Evolutionary conservation across 345 rosid genomes (phyloP).

Genomic region (Corchorus olitorius): DNA sequence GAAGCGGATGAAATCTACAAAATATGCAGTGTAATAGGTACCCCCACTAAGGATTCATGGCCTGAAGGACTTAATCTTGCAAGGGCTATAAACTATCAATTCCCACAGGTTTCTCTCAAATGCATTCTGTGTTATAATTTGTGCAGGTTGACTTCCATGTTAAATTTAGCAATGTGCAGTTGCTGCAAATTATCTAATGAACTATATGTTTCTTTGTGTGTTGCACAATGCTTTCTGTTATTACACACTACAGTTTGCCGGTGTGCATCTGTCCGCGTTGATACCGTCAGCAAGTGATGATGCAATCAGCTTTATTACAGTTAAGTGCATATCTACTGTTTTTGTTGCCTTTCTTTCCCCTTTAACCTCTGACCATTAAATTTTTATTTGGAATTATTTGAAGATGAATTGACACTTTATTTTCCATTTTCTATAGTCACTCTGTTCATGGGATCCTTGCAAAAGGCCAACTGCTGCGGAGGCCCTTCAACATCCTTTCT

Average conservation of each 20-base stretch:
- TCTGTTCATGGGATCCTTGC: slow-evolving; percentile 97
- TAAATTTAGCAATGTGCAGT: neutral
- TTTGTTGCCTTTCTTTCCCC: neutral
- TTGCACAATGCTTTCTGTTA: neutral
- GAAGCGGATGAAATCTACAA: slow-evolving; percentile 96
- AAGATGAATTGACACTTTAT: neutral
- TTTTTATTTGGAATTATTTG: neutral
- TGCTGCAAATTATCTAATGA: neutral
- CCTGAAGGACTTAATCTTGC: slow-evolving; percentile 88
- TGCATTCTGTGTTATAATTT: neutral
- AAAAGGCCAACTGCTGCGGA: slow-evolving; percentile 86
- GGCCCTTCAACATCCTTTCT: slow-evolving; percentile 92
- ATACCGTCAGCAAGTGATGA: slow-evolving; percentile 23
- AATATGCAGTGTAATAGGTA: slow-evolving; percentile 86
- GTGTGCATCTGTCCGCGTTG: slow-evolving; percentile 19
- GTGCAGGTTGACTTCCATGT: neutral
- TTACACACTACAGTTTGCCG: slow-evolving; percentile 10
- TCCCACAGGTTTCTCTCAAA: slow-evolving; percentile 56
- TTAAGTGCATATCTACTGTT: slow-evolving; percentile 8
- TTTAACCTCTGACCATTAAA: neutral
- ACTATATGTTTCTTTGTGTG: neutral
- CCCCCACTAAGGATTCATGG: slow-evolving; percentile 81
- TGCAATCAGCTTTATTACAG: slow-evolving; percentile 21
- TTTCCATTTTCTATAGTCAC: slow-evolving; percentile 42
- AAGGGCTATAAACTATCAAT: slow-evolving; percentile 69